Base-by-base conservation (phyloP, 2,329 filamentous ascomycete genomes). In the Aspergillus spinulosporus region DNA sequence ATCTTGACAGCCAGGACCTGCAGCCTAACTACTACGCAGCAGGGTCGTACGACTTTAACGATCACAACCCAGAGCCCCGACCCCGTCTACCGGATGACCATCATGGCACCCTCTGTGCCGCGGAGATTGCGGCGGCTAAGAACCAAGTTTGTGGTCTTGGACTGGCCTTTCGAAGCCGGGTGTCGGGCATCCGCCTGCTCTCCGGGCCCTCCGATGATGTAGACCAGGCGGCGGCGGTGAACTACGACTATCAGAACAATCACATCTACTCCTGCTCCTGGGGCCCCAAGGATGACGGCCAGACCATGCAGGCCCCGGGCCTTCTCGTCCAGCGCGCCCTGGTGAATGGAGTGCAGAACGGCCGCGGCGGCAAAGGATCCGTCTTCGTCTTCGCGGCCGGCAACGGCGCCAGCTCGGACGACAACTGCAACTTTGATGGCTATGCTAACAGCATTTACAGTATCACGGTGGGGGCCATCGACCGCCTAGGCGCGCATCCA, bases 381-480 rank as follows among this genome's bases (percentile, higher is more conserved):
- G 89, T 99, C 63, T 99, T 92, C 68, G 94, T 99, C 53, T 99
- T 99, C 74, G 94, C 94, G 42, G 92, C 93, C 63, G 94, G 94
- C 57, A 99, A 99, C 69, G 94, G 94, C 57, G 95, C 93, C 6
- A 80, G 81, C 3, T 85, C 80, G 62, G 92, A 89, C 46, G 94
- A 99, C 73, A 97, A 99, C 75, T 99, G 94, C 82, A 99, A 99
- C 73, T 99, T 99, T 72, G 94, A 99, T 70, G 94, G 94, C 39
- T 99, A 99, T 76, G 99, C 94, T 58, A 99, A 99, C 79, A 97
- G 92, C 71, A 99, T 99, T 66, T 99, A 97, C 81, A 97, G 92
- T 72, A 94, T 99, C 66, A 96, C 92, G 0, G 92, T 99, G 14
- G 94, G 94, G 37, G 93, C 93, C 34, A 88, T 99, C 59, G 92